phyloP scores from a whole-genome alignment of 2,329 filamentous ascomycete genomes.

The Zalaria obscura region DNA sequence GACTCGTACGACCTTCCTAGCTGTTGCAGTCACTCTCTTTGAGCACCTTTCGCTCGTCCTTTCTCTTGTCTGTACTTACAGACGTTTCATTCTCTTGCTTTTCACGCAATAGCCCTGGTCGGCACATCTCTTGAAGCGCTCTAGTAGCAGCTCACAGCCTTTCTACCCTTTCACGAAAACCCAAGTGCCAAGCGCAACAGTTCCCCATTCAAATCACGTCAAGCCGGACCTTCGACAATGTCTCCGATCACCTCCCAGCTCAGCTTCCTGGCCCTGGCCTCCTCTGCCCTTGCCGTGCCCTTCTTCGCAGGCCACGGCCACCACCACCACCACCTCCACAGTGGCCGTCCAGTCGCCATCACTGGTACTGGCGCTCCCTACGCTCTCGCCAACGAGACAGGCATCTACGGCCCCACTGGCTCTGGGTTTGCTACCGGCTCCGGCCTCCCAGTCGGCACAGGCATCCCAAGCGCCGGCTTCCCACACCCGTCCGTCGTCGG shows the following conservation, averaged over 20 bases:
- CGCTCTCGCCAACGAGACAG: slow-evolving; percentile 13
- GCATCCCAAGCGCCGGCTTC: slow-evolving; percentile 1
- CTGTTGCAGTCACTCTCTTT: slow-evolving; percentile 14
- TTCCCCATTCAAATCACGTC: slow-evolving; percentile 7
- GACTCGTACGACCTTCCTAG: slow-evolving; percentile 5
- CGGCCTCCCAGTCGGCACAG: slow-evolving; percentile 3
- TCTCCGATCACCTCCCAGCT: slow-evolving; percentile 22
- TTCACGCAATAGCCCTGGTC: slow-evolving; percentile 26
- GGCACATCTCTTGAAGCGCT: slow-evolving; percentile 22
- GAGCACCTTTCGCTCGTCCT: slow-evolving; percentile 28
- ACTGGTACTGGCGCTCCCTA: slow-evolving; percentile 12
- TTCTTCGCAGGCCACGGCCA: slow-evolving; percentile 11
- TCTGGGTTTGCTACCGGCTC: slow-evolving; percentile 12
- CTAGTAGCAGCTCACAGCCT: slow-evolving; percentile 19
- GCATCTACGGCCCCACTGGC: slow-evolving; percentile 6
- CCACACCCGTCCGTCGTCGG: slow-evolving; percentile 8
- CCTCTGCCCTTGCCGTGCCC: slow-evolving; percentile 23
- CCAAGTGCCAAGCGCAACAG: slow-evolving; percentile 7
- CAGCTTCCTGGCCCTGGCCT: slow-evolving; percentile 28
- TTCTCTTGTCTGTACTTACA: slow-evolving; percentile 21
- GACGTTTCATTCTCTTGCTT: slow-evolving; percentile 17
- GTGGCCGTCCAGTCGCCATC: slow-evolving; percentile 13
- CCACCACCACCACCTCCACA: slow-evolving; percentile 15
- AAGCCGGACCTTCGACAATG: slow-evolving; percentile 11
- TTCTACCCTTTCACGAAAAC: slow-evolving; percentile 6